Percentiles rank a stretch among this genome's conserved stretches.
These are phyloP conservation scores for Talaromyces pinophilus DNA, from an alignment of 2,329 filamentous ascomycete genomes.

Conservation along the genomic window DNA sequence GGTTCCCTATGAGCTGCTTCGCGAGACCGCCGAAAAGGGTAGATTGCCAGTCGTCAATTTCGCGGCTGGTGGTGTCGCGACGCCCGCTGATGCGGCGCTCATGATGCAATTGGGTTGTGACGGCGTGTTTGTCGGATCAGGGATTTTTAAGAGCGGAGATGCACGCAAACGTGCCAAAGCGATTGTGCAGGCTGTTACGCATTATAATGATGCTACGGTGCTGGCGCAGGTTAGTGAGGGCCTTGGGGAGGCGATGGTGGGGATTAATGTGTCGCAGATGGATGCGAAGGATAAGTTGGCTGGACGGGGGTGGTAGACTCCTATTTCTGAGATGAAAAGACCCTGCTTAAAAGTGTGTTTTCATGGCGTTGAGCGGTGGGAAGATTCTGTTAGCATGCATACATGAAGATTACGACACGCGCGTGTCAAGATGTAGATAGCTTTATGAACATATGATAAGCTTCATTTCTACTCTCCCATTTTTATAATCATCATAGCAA, in stretches of 20 bases:
- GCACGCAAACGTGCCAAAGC: slow-evolving; percentile 86
- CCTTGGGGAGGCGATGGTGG: slow-evolving; percentile 96
- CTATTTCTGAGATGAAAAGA: background rate
- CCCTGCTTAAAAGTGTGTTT: slow-evolving; percentile 8
- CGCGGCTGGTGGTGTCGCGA: slow-evolving; percentile 98
- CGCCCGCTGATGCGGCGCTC: slow-evolving; percentile 91
- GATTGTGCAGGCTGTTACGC: slow-evolving; percentile 90
- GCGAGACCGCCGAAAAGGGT: slow-evolving; percentile 82
- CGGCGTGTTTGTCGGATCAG: slow-evolving; percentile 93
- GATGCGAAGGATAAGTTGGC: slow-evolving; percentile 78
- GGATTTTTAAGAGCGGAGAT: slow-evolving; percentile 96
- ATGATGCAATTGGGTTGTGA: slow-evolving; percentile 99
- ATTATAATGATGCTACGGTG: slow-evolving; percentile 82
- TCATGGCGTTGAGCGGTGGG: slow-evolving; percentile 9
- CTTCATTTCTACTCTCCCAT: background rate
- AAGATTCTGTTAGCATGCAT: slow-evolving; percentile 6
- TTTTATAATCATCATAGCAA: background rate
- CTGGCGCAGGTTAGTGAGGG: slow-evolving; percentile 85
- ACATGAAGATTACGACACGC: background rate
- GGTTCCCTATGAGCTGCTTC: slow-evolving; percentile 74
- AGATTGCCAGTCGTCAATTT: slow-evolving; percentile 96
- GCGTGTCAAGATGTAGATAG: slow-evolving; percentile 11
- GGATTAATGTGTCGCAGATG: slow-evolving; percentile 83
- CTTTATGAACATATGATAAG: slow-evolving; percentile 10
- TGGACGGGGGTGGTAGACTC: slow-evolving; percentile 75